Base-by-base conservation (phyloP, 208 protist genomes). In the Trypanosoma caninum region DNA sequence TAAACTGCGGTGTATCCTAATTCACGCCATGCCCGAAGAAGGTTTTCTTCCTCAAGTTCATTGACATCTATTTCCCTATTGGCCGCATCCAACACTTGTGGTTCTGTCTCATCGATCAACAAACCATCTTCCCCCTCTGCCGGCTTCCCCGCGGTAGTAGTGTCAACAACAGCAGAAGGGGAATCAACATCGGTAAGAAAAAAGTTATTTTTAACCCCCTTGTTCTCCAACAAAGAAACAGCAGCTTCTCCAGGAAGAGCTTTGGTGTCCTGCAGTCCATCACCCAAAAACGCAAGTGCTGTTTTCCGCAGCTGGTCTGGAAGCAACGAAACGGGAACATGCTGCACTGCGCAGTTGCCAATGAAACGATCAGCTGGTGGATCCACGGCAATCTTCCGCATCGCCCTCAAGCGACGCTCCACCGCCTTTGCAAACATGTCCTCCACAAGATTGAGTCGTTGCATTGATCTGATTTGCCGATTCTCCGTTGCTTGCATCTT, bases 281-380 rank as follows among this genome's bases (percentile, higher is more conserved):
- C 64, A 16, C 20, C 46, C 34, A 54, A 38, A 45, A 63, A 23
- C 2, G 40, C 22, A 6, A 52, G 25, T 1, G 59, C 52, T 10
- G 28, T 57, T 30, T 68, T 35, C 37, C 44, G 38, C 37, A 58
- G 31, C 45, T 83, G 46, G n/a, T 63, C 65, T 0, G 74, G 75
- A 18, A 89, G 61, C 22, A 86, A 35, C 3, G 72, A 65, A 0
- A 82, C 74, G 0, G 90, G 91, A 23, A 97, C 69, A 75, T 97
- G 90, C 73, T 89, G 84, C 47, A 76, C 40, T 58, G 84, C 87
- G 50, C 72, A 61, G 16, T 78, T 63, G 18, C 83, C 86, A 41
- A 97, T 75, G 10, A 97, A 63, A 3, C 87, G 84, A 60, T 97
- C 88, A 7, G 91, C 91, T 0, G 91, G 91, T 6, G 91, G 91